Evolutionary conservation across 2,329 filamentous ascomycete genomes (phyloP).

Genomic region (Aspergillus pseudotamarii): DNA sequence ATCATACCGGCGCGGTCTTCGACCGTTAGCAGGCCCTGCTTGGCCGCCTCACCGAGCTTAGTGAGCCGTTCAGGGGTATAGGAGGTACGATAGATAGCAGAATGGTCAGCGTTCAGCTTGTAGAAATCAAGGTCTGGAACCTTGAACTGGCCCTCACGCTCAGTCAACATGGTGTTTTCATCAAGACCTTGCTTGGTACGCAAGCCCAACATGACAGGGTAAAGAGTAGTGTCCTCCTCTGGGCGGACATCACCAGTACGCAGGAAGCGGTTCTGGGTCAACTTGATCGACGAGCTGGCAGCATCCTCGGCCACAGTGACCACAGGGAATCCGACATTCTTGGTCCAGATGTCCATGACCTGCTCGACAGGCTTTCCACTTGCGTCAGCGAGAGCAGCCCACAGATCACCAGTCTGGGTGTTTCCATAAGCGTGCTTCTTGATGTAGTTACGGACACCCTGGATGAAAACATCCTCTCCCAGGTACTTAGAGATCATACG

Average conservation of each 20-base stretch:
- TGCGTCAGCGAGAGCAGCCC: conserved; percentile 82
- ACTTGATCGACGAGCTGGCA: conserved; percentile 70
- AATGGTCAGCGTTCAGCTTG: conserved; percentile 96
- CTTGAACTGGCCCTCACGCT: conserved; percentile 77
- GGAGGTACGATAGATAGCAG: conserved; percentile 85
- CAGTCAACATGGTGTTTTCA: conserved; percentile 70
- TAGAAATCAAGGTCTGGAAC: conserved; percentile 82
- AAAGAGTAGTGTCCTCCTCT: conserved; percentile 85
- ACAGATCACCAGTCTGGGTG: conserved; percentile 87
- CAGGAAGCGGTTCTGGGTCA: conserved; percentile 95
- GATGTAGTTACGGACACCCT: conserved; percentile 86
- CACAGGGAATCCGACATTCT: conserved; percentile 92
- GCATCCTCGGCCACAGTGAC: conserved; percentile 80
- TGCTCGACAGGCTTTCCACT: conserved; percentile 88
- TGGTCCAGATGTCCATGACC: conserved; percentile 96
- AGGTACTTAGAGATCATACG: conserved; percentile 97
- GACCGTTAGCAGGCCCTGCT: conserved; percentile 75
- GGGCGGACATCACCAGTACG: conserved; percentile 90
- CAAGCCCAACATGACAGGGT: conserved; percentile 85
- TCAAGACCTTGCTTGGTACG: conserved; percentile 82
- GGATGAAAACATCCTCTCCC: conserved; percentile 88
- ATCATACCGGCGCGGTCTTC: conserved; percentile 96
- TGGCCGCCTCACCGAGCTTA: conserved; percentile 86
- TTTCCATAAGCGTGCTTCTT: conserved; percentile 98
- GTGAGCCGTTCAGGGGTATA: conserved; percentile 81